Base-by-base conservation (phyloP, 2,329 filamentous ascomycete genomes). In the Arthrinium phaeospermum region DNA sequence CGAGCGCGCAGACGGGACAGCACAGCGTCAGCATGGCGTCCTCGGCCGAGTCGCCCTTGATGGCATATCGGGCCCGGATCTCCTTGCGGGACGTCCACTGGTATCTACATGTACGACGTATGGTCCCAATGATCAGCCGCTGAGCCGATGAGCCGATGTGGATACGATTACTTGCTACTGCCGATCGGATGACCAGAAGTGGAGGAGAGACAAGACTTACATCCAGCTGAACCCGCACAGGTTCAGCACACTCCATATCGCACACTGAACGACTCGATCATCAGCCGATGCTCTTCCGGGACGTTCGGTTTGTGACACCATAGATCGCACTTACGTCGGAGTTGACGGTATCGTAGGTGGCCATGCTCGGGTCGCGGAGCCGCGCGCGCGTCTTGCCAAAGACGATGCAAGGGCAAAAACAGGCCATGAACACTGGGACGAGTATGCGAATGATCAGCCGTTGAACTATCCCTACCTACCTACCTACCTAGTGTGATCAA, bases 301-400 rank as follows among this genome's bases (percentile, higher is more conserved):
- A 45, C 44, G 13, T 34, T 34, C 24, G 16, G 7, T 13, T 16
- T 30, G 27, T 34, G 27, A 34, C 27, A 41, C 37, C 37, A 27
- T 14, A 27, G 4, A 34, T 22, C 5, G 3, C 19, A 30, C 44
- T 30, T 47, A 47, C 67, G 30, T 68, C 30, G 1, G 67, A 68
- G 8, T 68, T 68, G 44, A 68, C 46, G 46, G 67, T 49, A 12
- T 47, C 46, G n/a, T 68, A 30, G 6, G 67, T 68, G 24, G 67
- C 67, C 44, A 68, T 30, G 30, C 8, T 47, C 10, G 67, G 41
- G 14, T 68, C 41, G 24, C 67, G 41, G 10, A 68, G 46, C 44
- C 41, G 67, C 24, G 67, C 67, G 3, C 67, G 67, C 24, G 41
- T 68, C 67, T 68, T 68, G n/a, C 67, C 67, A 13, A 68, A 68